These are phyloP conservation scores for Yamadazyma endophytica DNA, from an alignment of 805 yeast genomes.

Conservation along the genomic window DNA sequence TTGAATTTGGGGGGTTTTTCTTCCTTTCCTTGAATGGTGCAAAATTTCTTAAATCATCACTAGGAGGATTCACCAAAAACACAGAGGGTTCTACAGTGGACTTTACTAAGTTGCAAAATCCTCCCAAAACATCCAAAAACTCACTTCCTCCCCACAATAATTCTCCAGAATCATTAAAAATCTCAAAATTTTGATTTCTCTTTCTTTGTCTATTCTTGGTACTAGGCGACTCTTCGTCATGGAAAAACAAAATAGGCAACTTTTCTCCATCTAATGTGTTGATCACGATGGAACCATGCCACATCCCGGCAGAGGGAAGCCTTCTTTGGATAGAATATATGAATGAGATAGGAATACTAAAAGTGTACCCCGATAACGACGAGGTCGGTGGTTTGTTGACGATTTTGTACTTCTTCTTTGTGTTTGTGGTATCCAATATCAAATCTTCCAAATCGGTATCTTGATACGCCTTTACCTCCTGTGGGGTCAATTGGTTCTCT, in stretches of 20 bases:
- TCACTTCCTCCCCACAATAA: constrained; percentile 92
- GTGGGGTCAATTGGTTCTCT: constrained; percentile 41
- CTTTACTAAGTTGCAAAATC: constrained; percentile 58
- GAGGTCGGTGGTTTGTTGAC: constrained; percentile 52
- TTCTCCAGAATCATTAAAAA: constrained; percentile 53
- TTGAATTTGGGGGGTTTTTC: constrained; percentile 3
- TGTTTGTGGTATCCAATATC: constrained; percentile 2
- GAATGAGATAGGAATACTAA: constrained; percentile 54
- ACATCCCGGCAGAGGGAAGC: constrained; percentile 80
- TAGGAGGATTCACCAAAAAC: constrained; percentile 73
- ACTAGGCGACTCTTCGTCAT: constrained; percentile 81
- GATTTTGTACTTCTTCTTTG: constrained; percentile 8
- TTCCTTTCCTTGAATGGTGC: constrained; percentile 25
- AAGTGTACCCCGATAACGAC: constrained; percentile 60
- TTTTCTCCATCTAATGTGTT: constrained; percentile 65
- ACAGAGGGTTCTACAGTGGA: constrained; percentile 72
- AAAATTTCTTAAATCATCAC: constrained; percentile 59
- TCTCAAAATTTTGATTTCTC: constrained; percentile 65
- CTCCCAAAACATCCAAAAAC: constrained; percentile 53
- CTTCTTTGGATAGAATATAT: constrained; percentile 80
- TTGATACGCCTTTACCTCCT: constrained; percentile 45
- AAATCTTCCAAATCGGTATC: constrained; percentile 45
- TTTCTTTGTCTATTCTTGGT: constrained; percentile 59
- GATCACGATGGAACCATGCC: constrained; percentile 84
- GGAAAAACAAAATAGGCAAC: constrained; percentile 85